Evolutionary conservation across 257 asterid genomes (phyloP).

Genomic region (Petunia secreta): DNA sequence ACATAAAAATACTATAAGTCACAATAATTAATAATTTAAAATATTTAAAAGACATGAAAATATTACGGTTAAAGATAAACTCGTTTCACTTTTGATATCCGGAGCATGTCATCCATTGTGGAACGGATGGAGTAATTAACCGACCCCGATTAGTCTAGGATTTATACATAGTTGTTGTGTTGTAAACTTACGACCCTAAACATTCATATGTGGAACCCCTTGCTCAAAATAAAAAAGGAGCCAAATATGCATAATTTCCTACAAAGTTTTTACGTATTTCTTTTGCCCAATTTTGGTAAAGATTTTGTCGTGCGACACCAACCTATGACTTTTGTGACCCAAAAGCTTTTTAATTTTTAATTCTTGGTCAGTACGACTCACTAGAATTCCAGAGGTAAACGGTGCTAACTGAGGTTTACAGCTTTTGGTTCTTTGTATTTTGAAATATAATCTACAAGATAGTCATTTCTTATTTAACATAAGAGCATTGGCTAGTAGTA

Average conservation of each 20-base stretch:
- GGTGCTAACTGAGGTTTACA: background rate
- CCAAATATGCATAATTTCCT: background rate
- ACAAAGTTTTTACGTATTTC: background rate
- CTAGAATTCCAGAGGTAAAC: background rate
- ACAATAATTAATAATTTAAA: too few relatives aligned
- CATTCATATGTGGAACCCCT: too few relatives aligned
- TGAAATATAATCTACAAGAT: background rate
- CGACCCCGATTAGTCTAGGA: too few relatives aligned
- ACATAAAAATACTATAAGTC: too few relatives aligned
- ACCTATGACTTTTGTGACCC: constrained; percentile 1
- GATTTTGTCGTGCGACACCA: constrained; percentile 6
- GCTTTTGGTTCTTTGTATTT: background rate
- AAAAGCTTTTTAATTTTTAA: background rate
- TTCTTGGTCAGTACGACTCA: background rate
- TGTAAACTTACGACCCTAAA: too few relatives aligned
- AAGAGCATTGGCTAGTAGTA: background rate
- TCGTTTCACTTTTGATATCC: too few relatives aligned
- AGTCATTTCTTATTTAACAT: background rate
- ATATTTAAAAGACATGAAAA: too few relatives aligned
- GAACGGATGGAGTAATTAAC: too few relatives aligned
- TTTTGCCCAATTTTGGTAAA: background rate
- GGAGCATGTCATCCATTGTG: too few relatives aligned
- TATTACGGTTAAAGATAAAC: too few relatives aligned
- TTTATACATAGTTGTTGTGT: too few relatives aligned
- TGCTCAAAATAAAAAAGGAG: background rate